Evolutionary conservation across 2,329 filamentous ascomycete species (phyloP).

Genomic region (Ceratocystis ficicola): DNA sequence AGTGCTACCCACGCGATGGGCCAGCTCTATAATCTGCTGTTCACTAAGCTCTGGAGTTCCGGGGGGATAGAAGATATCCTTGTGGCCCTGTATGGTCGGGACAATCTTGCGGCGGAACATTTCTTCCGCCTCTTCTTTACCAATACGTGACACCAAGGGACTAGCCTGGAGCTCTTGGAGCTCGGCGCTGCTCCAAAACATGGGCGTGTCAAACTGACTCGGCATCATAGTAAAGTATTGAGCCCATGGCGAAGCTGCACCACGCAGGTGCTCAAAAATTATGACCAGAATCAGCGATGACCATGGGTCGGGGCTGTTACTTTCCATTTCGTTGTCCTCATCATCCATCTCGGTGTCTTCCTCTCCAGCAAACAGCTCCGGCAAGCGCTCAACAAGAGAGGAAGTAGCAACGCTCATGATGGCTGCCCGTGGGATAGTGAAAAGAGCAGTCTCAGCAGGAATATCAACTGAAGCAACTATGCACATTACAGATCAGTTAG

Average conservation of each 20-base stretch:
- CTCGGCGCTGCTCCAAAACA: slow-evolving; percentile 73
- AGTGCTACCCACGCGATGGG: slow-evolving; percentile 72
- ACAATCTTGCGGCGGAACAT: slow-evolving; percentile 50
- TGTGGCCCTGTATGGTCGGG: slow-evolving; percentile 38
- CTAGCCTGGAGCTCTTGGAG: slow-evolving; percentile 63
- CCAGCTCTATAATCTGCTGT: slow-evolving; percentile 38
- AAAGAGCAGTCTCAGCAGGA: slow-evolving; percentile 60
- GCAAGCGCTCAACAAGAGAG: slow-evolving; percentile 46
- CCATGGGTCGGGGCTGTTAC: slow-evolving; percentile 40
- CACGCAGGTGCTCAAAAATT: slow-evolving; percentile 60
- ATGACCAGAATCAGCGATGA: slow-evolving; percentile 59
- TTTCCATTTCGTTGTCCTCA: slow-evolving; percentile 30
- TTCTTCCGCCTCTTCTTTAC: slow-evolving; percentile 56
- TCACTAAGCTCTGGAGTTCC: slow-evolving; percentile 32
- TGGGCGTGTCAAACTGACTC: slow-evolving; percentile 62
- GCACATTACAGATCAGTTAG: background rate
- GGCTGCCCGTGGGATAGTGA: slow-evolving; percentile 60
- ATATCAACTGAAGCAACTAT: slow-evolving; percentile 61
- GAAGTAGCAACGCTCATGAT: slow-evolving; percentile 67
- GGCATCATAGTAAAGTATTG: slow-evolving; percentile 69
- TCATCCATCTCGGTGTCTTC: slow-evolving; percentile 25
- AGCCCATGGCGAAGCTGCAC: slow-evolving; percentile 54
- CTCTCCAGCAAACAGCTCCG: slow-evolving; percentile 39
- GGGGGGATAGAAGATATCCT: slow-evolving; percentile 35
- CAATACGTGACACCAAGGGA: slow-evolving; percentile 63